Conservation (phyloP, 148 eudicot genomes). For the Dianthus caryophyllus region DNA sequence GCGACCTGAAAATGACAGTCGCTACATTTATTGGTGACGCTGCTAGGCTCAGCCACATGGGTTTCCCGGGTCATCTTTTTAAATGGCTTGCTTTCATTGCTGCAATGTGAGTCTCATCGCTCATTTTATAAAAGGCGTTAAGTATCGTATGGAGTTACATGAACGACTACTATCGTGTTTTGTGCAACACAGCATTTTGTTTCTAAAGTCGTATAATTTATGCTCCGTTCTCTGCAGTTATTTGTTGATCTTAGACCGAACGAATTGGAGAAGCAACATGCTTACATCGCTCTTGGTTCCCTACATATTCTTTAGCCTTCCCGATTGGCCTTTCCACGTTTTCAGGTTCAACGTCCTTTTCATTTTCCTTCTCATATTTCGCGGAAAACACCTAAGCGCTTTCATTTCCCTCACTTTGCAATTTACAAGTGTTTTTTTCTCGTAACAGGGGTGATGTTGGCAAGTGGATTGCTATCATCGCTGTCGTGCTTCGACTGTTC, state of each 20-base stretch:
- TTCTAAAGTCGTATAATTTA: no score
- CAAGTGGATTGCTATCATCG: conserved; percentile 75
- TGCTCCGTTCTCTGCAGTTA: conserved; percentile 47
- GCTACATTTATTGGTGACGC: conserved; percentile 42
- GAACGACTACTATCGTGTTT: no score
- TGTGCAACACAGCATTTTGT: no score
- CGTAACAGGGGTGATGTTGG: conserved; percentile 64
- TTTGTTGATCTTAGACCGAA: conserved; percentile 78
- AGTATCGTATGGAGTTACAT: no score
- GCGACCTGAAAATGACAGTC: conserved; percentile 49
- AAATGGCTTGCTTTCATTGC: conserved; percentile 80
- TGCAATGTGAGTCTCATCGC: conserved; percentile 52
- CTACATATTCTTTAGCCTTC: conserved; percentile 79
- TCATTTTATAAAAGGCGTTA: no score
- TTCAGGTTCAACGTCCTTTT: conserved; percentile 40
- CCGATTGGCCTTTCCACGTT: conserved; percentile 41
- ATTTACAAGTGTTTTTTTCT: background rate
- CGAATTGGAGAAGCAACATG: conserved; percentile 92
- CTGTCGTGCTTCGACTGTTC: conserved; percentile 80
- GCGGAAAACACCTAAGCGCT: background rate
- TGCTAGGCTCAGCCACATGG: conserved; percentile 40
- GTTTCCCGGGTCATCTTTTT: conserved; percentile 61
- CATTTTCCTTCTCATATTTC: no score
- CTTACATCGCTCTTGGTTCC: conserved; percentile 78
- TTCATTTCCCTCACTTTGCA: background rate